Evolutionary conservation across 176 grass and related monocot species (phyloP).

Genomic region (Triticum turgidum): DNA sequence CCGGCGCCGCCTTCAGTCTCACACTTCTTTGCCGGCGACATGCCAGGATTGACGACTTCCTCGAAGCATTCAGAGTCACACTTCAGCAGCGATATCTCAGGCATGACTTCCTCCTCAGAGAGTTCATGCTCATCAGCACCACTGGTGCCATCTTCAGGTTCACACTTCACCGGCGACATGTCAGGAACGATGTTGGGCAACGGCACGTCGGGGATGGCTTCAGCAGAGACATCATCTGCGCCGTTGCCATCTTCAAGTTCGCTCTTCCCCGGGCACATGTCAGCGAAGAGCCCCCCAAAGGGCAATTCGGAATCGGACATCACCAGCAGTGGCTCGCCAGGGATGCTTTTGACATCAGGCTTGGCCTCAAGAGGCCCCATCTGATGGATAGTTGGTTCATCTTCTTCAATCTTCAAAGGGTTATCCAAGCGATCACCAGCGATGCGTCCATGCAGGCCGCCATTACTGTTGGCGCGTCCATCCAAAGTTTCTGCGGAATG

Average conservation of each 20-base stretch:
- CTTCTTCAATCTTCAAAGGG: neutral
- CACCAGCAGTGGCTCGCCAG: neutral
- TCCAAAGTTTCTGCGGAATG: no score
- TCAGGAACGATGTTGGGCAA: neutral
- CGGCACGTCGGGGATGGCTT: neutral
- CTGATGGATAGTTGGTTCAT: neutral
- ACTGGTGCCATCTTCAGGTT: neutral
- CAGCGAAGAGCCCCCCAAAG: neutral
- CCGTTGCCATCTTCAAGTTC: neutral
- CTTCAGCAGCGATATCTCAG: neutral
- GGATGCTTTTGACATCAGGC: neutral
- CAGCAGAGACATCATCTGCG: neutral
- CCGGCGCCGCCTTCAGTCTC: neutral
- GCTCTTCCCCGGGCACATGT: neutral
- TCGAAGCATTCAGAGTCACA: neutral
- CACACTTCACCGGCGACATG: neutral
- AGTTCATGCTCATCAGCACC: neutral
- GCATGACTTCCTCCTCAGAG: neutral
- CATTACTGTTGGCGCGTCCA: neutral
- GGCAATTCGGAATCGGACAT: neutral
- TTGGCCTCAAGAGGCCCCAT: neutral
- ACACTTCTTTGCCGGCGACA: neutral
- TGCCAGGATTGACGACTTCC: neutral
- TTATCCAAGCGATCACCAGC: constrained; percentile 16
- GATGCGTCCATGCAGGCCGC: neutral